Base-by-base conservation (phyloP, 192 early-diverging fungal genomes). In the Backusella australiensis region DNA sequence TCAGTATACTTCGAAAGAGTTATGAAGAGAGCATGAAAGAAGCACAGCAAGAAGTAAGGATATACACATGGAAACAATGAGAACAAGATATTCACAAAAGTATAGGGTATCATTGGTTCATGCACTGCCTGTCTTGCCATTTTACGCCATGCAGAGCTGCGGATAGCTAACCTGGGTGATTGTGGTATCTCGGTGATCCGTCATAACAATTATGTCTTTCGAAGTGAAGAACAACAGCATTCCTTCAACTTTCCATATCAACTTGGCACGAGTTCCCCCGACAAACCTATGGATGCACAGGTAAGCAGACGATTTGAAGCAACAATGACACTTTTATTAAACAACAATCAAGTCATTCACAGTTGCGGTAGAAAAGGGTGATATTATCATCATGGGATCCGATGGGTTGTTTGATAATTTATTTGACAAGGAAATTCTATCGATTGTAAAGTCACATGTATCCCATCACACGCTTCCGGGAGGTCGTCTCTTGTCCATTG, bases 191-290 rank as follows among this genome's bases (percentile, higher is more conserved):
- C 92, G 38, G 85, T 99, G 3, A 93, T 99, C 52, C 93, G 98
- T 34, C 87, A 91, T 56, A 93, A 92, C 66, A 91, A 95, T 69
- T 89, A 94, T 82, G 90, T 97, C 29, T 99, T 98, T 84, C 87
- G 96, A 46, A 97, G 91, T 39, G 96, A 98, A 86, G 97, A 98
- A 82, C 98, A 98, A 77, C 97, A 98, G 81, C 96, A 99, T 84
- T 97, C 94, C 26, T 99, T 99, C 85, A 99, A 99, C 83, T 98
- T 94, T 77, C 98, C 98, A 6, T 98, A 90, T 80, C 98, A 99
- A 81, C 89, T 99, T 34, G 96, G 98, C 59, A 97, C 94, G 1
- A 73, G 72, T 21, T 81, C 80, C 36, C 76, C 76, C 72, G 80
- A 81, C 66, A 71, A 72, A 21, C 80, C 80, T 3, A 74, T 52